Base-by-base conservation (phyloP, 2,329 filamentous ascomycete genomes). In the Aphanoascus verrucosus region DNA sequence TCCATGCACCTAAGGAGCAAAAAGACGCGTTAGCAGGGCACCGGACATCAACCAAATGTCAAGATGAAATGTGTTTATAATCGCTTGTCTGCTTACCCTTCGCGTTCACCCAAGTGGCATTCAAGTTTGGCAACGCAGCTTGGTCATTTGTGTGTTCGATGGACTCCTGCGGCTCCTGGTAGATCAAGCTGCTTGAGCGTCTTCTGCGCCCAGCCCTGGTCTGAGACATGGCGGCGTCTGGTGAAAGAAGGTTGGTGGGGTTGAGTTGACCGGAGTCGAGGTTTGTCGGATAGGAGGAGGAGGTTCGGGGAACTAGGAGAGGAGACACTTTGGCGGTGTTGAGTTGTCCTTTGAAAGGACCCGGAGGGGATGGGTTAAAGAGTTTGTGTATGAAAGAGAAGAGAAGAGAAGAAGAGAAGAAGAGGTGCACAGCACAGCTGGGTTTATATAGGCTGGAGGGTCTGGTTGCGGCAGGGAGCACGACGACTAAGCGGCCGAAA, bases 101-200 rank as follows among this genome's bases (percentile, higher is more conserved):
- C 65, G 90, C 88, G 72, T 97, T 97, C 61, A 96, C 94, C 93
- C 93, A 98, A 74, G 96, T 88, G 62, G 93, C 89, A 72, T 98
- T 98, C 66, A 96, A 74, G 67, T 98, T 98, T 50, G 93, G 93
- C 63, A 96, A 77, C 37, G 88, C 87, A 54, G 89, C 87, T 77
- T 97, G 93, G 72, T 98, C 93, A 67, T 86, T 96, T 72, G 94
- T 88, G 74, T 96, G 93, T 77, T 98, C 93, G 67, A 96, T 83
- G 54, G 91, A 94, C 78, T 98, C 93, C 57, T 85, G 84, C 53
- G 93, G 93, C 72, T 98, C 93, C 67, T 94, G 90, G 73, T 97
- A 97, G 73, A 98, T 89, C 74, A 98, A 84, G 74, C 91, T 97
- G 77, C 91, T 96, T 72, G 93, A 97, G 74, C 93, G 84, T 77